Conservation (phyloP, 31 red algal species). For the Porphyra umbilicalis region DNA sequence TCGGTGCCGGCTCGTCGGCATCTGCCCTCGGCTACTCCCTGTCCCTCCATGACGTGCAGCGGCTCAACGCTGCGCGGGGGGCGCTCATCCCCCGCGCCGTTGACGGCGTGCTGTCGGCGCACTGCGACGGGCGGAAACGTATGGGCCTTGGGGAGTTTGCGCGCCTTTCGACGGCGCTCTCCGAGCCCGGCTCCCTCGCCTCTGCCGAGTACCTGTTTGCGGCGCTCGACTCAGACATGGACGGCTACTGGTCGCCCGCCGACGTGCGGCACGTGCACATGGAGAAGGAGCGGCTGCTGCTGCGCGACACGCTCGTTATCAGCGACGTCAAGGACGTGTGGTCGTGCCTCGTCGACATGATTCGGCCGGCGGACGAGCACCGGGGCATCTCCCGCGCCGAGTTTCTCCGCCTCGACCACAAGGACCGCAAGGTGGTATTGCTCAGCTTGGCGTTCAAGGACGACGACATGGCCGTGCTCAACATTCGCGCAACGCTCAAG, state of each 20-base stretch:
- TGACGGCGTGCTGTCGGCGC: constrained; percentile 28
- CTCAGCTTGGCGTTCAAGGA: constrained; percentile 60
- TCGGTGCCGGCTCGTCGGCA: constrained; percentile 23
- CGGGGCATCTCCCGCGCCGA: constrained; percentile 33
- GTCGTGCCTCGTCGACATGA: constrained; percentile 60
- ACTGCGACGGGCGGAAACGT: constrained; percentile 35
- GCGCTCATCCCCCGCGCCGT: constrained; percentile 63
- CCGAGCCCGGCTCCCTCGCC: constrained; percentile 42
- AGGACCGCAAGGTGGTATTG: constrained; percentile 53
- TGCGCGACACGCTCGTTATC: constrained; percentile 53
- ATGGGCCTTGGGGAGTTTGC: constrained; percentile 76
- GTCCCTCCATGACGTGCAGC: constrained; percentile 34
- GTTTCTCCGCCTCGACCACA: constrained; percentile 21
- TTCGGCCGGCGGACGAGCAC: constrained; percentile 17
- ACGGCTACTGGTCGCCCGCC: constrained; percentile 61
- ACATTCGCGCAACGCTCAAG: constrained; percentile 47
- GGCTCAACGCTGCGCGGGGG: constrained; percentile 51
- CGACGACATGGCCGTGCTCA: constrained; percentile 58
- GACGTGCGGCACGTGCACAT: constrained; percentile 73
- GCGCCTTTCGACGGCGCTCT: constrained; percentile 41
- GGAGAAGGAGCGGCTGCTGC: constrained; percentile 69
- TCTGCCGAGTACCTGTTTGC: constrained; percentile 75
- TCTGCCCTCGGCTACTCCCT: constrained; percentile 23
- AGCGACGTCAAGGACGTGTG: constrained; percentile 67
- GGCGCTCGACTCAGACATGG: constrained; percentile 67